Percentiles rank a stretch among this genome's conserved stretches.
Conservation (phyloP, 2,329 filamentous ascomycete genomes). For the Orbilia blumenaviensis region DNA sequence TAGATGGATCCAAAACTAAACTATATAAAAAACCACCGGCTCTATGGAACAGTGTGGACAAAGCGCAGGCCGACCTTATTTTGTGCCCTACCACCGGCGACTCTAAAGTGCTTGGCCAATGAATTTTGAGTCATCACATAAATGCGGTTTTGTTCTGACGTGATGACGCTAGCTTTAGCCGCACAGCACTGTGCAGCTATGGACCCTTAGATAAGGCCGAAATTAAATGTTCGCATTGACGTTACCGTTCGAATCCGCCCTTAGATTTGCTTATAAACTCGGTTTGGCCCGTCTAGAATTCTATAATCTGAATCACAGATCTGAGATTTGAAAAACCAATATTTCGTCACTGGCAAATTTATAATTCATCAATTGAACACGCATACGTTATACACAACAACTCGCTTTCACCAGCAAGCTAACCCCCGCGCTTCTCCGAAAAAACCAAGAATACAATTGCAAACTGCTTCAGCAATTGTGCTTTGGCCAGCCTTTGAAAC, state of each 20-base stretch:
- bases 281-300: not conserved
- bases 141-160: slow-evolving; percentile 4
- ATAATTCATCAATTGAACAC: too few relatives aligned
- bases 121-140: slow-evolving; percentile 24
- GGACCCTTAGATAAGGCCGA: not conserved
- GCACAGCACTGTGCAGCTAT: not conserved
- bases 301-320: not conserved
- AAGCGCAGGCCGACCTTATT: too few relatives aligned
- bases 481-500: too few relatives aligned
- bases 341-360: slow-evolving; percentile 4
- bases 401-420: too few relatives aligned
- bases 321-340: slow-evolving; percentile 5
- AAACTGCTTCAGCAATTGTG: not conserved
- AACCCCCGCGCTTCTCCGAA: not conserved
- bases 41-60: too few relatives aligned
- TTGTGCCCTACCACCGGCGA: too few relatives aligned
- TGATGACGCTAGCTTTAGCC: slow-evolving; percentile 34
- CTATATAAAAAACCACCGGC: too few relatives aligned
- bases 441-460: not conserved
- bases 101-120: too few relatives aligned
- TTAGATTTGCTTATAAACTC: slow-evolving; percentile 25
- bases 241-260: not conserved
- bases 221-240: not conserved
- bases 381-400: too few relatives aligned
- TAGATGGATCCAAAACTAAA: too few relatives aligned